Percentiles rank a stretch among this genome's conserved stretches.
Evolutionary conservation across 2,329 filamentous ascomycete species (phyloP).

Genomic region (Arthrinium phaeospermum): DNA sequence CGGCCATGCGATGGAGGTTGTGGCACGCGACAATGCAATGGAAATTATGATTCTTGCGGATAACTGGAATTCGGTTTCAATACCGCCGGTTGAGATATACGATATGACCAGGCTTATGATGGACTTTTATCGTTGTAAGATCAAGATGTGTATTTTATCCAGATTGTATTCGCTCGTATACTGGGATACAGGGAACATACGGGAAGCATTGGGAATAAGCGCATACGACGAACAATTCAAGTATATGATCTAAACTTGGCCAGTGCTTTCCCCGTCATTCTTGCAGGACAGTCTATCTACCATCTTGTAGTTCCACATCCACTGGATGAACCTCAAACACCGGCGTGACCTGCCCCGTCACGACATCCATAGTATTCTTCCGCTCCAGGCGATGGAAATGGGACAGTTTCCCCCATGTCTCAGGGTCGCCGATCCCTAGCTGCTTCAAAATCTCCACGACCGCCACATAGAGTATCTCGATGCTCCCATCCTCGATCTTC

Average conservation of each 20-base stretch:
- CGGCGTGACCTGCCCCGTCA: constrained; percentile 38
- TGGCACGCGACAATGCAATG: not conserved
- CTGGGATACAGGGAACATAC: not conserved
- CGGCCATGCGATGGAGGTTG: not conserved
- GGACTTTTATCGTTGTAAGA: not conserved
- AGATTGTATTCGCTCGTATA: not conserved
- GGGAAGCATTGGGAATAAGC: not conserved
- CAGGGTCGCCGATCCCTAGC: constrained; percentile 43
- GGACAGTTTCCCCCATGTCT: constrained; percentile 37
- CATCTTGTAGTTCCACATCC: not conserved
- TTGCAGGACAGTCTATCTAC: not conserved
- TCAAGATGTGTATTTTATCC: not conserved
- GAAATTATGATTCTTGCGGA: not conserved
- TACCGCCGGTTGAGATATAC: too few species aligned
- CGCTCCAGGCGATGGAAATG: constrained; percentile 41
- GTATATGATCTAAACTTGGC: not conserved
- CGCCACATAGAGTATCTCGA: constrained; percentile 49
- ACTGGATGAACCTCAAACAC: constrained; percentile 23
- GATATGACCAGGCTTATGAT: not conserved
- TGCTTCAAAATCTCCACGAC: constrained; percentile 51
- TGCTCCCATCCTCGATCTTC: constrained; percentile 55
- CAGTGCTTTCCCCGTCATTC: not conserved
- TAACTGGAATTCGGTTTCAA: not conserved
- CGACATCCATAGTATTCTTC: constrained; percentile 45
- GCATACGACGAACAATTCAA: not conserved